Percentiles rank a stretch among this genome's conserved stretches.
Conservation (phyloP, 768 basidiomycete species). For the Rhodotorula toruloides region DNA sequence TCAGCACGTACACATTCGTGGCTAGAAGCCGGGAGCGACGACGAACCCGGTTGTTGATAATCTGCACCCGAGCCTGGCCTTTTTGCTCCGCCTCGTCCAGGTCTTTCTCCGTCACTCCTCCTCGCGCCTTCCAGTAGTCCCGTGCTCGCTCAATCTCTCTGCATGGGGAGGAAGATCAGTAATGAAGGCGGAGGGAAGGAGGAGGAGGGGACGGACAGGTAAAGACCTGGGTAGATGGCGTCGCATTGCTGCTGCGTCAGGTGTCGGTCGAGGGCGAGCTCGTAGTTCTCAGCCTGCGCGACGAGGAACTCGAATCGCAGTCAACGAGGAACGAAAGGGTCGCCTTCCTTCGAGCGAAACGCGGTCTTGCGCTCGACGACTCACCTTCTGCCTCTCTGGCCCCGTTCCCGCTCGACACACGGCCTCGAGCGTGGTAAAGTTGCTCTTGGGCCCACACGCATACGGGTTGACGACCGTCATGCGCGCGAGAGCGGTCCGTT, state of each 20-base stretch:
- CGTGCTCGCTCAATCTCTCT: slow-evolving; percentile 29
- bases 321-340: neutral
- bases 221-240: slow-evolving; percentile 27
- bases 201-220: slow-evolving; percentile 9
- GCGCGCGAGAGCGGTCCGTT: too few species aligned
- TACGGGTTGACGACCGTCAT: slow-evolving; percentile 29
- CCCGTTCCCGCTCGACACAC: slow-evolving; percentile 1
- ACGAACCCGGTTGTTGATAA: slow-evolving; percentile 30
- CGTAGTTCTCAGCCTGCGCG: slow-evolving; percentile 1
- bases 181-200: neutral
- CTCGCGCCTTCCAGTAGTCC: slow-evolving; percentile 16
- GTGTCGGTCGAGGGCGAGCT: slow-evolving; percentile 18
- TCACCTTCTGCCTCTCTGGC: neutral
- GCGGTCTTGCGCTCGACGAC: too few species aligned
- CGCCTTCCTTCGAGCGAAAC: neutral
- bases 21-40: too few species aligned
- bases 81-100: slow-evolving; percentile 24
- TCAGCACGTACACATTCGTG: neutral
- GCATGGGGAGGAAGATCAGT: neutral
- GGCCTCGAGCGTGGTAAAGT: slow-evolving; percentile 2
- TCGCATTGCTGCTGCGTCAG: slow-evolving; percentile 28
- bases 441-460: slow-evolving; percentile 4
- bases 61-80: slow-evolving; percentile 28
- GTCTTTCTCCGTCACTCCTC: slow-evolving; percentile 19
- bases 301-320: too few species aligned